These are phyloP conservation scores for Castanopsis chinensis DNA, from an alignment of 306 rosid species.

Conservation along the genomic window DNA sequence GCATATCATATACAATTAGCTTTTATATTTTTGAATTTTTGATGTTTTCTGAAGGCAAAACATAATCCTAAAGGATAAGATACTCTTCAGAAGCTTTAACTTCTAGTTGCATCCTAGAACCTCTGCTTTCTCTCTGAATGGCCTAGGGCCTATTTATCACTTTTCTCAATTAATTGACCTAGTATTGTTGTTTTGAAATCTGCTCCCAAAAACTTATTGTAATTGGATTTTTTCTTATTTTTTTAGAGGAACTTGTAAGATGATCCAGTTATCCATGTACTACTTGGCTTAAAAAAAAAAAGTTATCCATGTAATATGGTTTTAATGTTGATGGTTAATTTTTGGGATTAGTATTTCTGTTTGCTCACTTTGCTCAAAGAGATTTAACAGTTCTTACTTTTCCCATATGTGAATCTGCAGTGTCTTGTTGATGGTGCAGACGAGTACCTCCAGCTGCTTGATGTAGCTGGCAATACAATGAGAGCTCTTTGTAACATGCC, in stretches of 20 bases:
- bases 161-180: neutral
- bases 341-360: neutral
- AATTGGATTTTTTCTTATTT: neutral
- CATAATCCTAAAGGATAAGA: neutral
- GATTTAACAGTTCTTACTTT: conserved; percentile 15
- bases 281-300: no score
- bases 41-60: neutral
- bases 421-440: conserved; percentile 85
- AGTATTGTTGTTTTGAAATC: neutral
- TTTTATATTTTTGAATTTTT: neutral
- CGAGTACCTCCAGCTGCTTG: conserved; percentile 90
- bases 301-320: neutral
- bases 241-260: neutral
- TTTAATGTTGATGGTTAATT: neutral
- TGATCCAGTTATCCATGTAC: neutral
- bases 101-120: neutral
- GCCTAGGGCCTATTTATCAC: neutral
- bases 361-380: neutral
- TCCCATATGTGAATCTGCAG: conserved; percentile 46
- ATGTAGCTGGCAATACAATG: conserved; percentile 66
- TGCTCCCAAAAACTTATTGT: neutral
- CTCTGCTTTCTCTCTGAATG: neutral
- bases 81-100: neutral
- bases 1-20: neutral
- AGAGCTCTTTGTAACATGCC: conserved; percentile 66